Base-by-base conservation (phyloP, 495 filamentous ascomycete species). In the Penicillium alfredii region DNA sequence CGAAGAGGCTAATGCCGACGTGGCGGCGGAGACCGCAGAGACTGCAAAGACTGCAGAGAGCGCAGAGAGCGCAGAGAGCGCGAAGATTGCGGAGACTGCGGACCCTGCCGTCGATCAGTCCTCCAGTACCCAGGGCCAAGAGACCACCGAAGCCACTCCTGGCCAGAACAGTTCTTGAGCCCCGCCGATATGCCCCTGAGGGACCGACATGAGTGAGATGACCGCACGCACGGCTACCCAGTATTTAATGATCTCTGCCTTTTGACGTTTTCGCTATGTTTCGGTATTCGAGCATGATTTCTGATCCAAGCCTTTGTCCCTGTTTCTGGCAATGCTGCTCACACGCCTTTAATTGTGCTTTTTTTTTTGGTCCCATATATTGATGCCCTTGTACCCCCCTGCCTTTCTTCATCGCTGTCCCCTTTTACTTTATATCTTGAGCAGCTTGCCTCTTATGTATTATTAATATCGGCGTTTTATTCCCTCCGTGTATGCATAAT, bases 1-100 rank as follows among this genome's bases (percentile, higher is more conserved):
- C 28, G 50, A 54, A 43, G 53, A 56, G 38, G 53, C 50, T 6
- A 44, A 16, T 34, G 44, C 35, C 11, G 41, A 38, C 4, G 38
- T 43, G 20, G 26, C 30, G 16, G 15, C 22, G 13, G 45, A 35
- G 12, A 20, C 27, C 9, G 13, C 13, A 13, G 30, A 37, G 16
- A 13, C 37, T 11, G 15, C 31, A 1, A 13, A 26, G 11, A 17
- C 34, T 13, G 14, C 32, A 40, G 40, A 30, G 8, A 18, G 10
- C 18, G 18, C 34, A 30, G 23, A 24, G 21, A 36, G 13, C 6
- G 40, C 35, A 8, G 32, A 12, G 6, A 40, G 21, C 6, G n/a
- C n/a, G n/a, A n/a, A n/a, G n/a, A n/a, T n/a, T n/a, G n/a, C 18
- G 12, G 24, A 16, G 9, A 22, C 29, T 9, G 14, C 12, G 1